Evolutionary conservation across 2,329 filamentous ascomycete genomes (phyloP), one percentile per base, ranked within the genome.

Genomic region (Hypoxylon sp.): DNA sequence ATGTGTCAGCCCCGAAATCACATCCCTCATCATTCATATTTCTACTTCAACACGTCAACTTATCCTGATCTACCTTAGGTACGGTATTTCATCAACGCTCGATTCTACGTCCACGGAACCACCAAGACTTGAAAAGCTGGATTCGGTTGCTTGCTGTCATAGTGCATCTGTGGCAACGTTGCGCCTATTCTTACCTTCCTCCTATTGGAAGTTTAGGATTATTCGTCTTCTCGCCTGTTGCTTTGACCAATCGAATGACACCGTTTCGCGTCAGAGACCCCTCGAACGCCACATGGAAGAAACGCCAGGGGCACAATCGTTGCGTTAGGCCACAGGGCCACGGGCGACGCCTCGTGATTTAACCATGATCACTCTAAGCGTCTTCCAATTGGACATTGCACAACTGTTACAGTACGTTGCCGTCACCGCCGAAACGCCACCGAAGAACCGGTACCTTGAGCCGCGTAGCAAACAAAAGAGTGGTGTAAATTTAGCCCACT

Each of bases 231-330:
- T 63, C 45, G 41, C 50, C 34, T 34, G 12, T 27, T 23, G n/a
- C 11, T 39, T 56, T 11, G 25, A 21, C 67, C 67, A 69, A 69
- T 69, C 32, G 30, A 59, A 56, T 57, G 25, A 12, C 3, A 19
- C 51, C 54, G 50, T 61, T 64, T 69, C 57, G 53, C 46, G 46
- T 68, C 62, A 65, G 47, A 55, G n/a, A 23, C 32, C 30, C 30
- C 51, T 58, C 25, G 58, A 64, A 59, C 63, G 63, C 67, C 67
- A 61, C 63, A 69, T 59, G 57, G 53, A 55, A 60, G 51, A 63
- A 61, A 67, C 54, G 25, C 29, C 50, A 51, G 50, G 53, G 58
- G 21, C 27, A 41, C 27, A 19, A 37, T 37, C 27, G 27, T n/a
- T 54, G n/a, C 48, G 14, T 58, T 62, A 58, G 27, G 27, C 46